A percentile compares a stretch with the other conserved stretches of the same genome.
Conservation (phyloP, 257 asterid species). For the Henckelia pumila region DNA sequence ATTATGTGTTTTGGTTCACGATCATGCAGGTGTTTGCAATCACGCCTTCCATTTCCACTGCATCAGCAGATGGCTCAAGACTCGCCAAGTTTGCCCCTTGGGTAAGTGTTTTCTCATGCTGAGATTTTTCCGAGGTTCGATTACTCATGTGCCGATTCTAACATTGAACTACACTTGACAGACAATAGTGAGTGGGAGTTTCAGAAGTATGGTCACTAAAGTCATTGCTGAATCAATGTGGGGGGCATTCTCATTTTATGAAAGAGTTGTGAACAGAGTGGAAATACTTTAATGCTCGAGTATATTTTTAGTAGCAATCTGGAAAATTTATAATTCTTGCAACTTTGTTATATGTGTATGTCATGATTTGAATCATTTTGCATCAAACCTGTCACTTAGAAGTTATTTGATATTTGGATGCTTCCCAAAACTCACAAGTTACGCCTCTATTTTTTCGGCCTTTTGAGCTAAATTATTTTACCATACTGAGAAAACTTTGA, state of each 20-base stretch:
- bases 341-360: conserved; percentile 5
- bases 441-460: background rate
- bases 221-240: conserved; percentile 3
- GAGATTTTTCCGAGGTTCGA: background rate
- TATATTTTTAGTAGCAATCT: background rate
- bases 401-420: conserved; percentile 5
- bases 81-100: conserved; percentile 96
- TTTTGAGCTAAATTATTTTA: too few relatives aligned
- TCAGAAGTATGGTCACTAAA: conserved; percentile 93
- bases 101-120: conserved; percentile 41
- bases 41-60: conserved; percentile 99
- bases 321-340: conserved; percentile 7
- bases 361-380: conserved; percentile 20
- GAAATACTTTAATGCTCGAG: background rate
- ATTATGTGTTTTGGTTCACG: background rate
- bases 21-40: conserved; percentile 76
- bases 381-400: conserved; percentile 12
- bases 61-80: conserved; percentile 98
- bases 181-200: conserved; percentile 99
- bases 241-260: conserved; percentile 9
- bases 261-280: conserved; percentile 12
- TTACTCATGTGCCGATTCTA: background rate
- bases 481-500: too few relatives aligned
- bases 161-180: conserved; percentile 25
- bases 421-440: background rate